Base-by-base conservation (phyloP, 192 early-diverging fungal genomes). In the Hyaloraphidium curvatum region DNA sequence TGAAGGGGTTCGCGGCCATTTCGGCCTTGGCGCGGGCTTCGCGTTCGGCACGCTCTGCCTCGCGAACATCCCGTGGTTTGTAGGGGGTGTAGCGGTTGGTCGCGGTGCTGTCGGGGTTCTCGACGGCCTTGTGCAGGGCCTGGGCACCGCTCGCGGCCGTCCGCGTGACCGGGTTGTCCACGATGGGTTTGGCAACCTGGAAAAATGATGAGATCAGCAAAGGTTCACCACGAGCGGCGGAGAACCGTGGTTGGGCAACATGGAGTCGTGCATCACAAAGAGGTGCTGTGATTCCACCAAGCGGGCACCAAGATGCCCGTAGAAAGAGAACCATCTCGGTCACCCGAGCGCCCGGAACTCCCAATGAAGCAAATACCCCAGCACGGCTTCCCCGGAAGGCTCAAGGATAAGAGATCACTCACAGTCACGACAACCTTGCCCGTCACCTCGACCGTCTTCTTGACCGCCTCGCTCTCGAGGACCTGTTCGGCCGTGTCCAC, bases 401-500 rank as follows among this genome's bases (percentile, higher is more conserved):
- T 5, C 0, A 1, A 30, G 23, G 14, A 31, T 3, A 22, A 3
- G 5, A 22, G 5, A 43, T 19, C 4, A 25, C 60, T 7, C 35
- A 72, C 71, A 56, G 65, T 68, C 33, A 58, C 51, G 4, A 57
- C 54, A 28, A 56, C 60, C 28, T 51, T 19, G 0, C 50, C 50
- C 0, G 27, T 26, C 13, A 51, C 50, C 30, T 51, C 26, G 30
- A 19, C 26, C 50, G 50, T 31, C 50, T 25, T 54, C 19, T 66
- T 57, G 16, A 71, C 69, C 2, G 58, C 66, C 27, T 80, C 72
- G 26, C 74, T 71, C 14, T 66, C 65, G 50, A 79, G 79, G 3
- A 86, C 73, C 43, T 74, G 76, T 51, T 69, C 81, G 2, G 86
- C 86, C 2, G 82, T 77, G 58, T 83, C 72, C 53, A 72, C 67